Evolutionary conservation across 2,329 filamentous ascomycete genomes (phyloP).

Genomic region (Pyrenophora graminea): DNA sequence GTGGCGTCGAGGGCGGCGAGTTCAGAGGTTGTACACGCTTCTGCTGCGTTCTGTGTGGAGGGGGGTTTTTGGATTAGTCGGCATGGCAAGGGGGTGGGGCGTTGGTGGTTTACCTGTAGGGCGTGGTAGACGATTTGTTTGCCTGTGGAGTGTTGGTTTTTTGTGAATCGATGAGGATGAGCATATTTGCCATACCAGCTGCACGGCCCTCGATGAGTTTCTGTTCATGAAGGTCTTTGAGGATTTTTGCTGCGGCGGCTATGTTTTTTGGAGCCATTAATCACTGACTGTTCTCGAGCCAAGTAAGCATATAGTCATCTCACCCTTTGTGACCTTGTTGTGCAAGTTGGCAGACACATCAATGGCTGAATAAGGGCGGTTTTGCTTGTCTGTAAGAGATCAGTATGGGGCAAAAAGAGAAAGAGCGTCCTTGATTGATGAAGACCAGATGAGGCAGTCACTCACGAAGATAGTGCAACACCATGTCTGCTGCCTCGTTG

Average conservation of each 20-base stretch:
- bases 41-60: constrained; percentile 52
- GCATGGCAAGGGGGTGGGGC: neutral
- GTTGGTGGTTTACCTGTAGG: constrained; percentile 44
- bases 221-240: constrained; percentile 66
- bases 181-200: constrained; percentile 49
- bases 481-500: constrained; percentile 48
- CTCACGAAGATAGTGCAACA: constrained; percentile 58
- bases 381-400: constrained; percentile 51
- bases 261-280: constrained; percentile 19
- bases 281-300: neutral
- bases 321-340: constrained; percentile 63
- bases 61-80: neutral
- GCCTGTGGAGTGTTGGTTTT: constrained; percentile 46
- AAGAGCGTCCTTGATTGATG: neutral
- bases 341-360: constrained; percentile 66
- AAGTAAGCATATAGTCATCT: constrained; percentile 10
- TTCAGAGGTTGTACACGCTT: constrained; percentile 54
- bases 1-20: constrained; percentile 56
- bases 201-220: constrained; percentile 62
- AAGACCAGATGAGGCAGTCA: constrained; percentile 9
- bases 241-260: constrained; percentile 63
- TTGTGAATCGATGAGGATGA: neutral
- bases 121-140: constrained; percentile 67
- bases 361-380: constrained; percentile 61
- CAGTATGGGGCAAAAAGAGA: constrained; percentile 1